Evolutionary conservation across 768 basidiomycete species (phyloP).

Genomic region (Cystoderma amianthinum): DNA sequence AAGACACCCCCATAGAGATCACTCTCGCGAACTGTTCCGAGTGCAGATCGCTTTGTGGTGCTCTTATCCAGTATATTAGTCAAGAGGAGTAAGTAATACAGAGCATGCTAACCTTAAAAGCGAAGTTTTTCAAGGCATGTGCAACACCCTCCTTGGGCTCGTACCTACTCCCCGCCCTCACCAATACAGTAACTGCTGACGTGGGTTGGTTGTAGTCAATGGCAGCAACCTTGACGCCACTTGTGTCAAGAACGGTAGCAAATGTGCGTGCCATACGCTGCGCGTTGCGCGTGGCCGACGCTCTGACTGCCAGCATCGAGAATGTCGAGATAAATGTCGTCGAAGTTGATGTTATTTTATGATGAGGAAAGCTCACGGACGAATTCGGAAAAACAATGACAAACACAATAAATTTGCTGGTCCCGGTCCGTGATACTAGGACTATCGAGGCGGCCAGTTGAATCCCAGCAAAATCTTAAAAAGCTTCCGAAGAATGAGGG

Average conservation of each 20-base stretch:
- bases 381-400: constrained; percentile 7
- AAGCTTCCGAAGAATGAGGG: no score
- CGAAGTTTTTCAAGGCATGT: constrained; percentile 94
- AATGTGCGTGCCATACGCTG: constrained; percentile 65
- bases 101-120: constrained; percentile 87
- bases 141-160: constrained; percentile 88
- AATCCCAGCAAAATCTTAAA: no score
- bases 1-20: constrained; percentile 92
- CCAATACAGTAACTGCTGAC: constrained; percentile 78
- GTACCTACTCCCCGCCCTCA: constrained; percentile 89
- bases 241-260: constrained; percentile 75
- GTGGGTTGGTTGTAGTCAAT: constrained; percentile 81
- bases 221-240: constrained; percentile 82
- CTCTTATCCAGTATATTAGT: no score
- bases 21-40: constrained; percentile 87
- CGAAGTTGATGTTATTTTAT: constrained; percentile 8
- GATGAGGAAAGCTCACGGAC: constrained; percentile 1
- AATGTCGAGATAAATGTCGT: constrained; percentile 23
- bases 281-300: constrained; percentile 47
- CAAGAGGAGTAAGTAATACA: not conserved
- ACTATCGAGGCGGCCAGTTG: no score
- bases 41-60: constrained; percentile 77
- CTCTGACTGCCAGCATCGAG: constrained; percentile 55
- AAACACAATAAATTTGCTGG: no score
- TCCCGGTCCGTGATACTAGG: no score